Conservation (phyloP, 805 yeast genomes). For the Lachancea waltii region DNA sequence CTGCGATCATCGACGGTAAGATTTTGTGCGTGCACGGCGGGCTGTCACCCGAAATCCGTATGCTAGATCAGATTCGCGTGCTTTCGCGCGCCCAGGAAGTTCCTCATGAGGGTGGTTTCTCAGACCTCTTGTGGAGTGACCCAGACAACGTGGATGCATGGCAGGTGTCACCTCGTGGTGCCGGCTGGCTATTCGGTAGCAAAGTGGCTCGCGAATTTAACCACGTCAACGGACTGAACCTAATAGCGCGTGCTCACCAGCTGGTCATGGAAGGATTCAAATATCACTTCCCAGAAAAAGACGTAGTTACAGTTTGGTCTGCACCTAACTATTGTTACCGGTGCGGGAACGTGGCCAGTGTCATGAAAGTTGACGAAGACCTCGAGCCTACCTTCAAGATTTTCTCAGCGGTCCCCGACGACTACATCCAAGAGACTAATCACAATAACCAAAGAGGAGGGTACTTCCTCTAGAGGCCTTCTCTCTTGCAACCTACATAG, state of each 20-base stretch:
- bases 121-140: slow-evolving; percentile 96
- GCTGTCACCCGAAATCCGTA: slow-evolving; percentile 90
- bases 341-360: slow-evolving; percentile 97
- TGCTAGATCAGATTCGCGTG: slow-evolving; percentile 94
- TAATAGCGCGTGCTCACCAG: slow-evolving; percentile 96
- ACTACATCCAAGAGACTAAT: slow-evolving; percentile 35
- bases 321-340: slow-evolving; percentile 97
- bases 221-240: slow-evolving; percentile 80
- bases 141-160: slow-evolving; percentile 97
- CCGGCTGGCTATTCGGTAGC: slow-evolving; percentile 96
- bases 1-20: slow-evolving; percentile 93
- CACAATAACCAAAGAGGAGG: slow-evolving; percentile 32
- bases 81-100: slow-evolving; percentile 95
- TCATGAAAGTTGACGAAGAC: slow-evolving; percentile 89
- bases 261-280: slow-evolving; percentile 97
- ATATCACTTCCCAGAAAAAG: slow-evolving; percentile 92
- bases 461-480: slow-evolving; percentile 30
- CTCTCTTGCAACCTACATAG: too few relatives aligned
- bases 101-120: slow-evolving; percentile 98
- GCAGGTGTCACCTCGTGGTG: slow-evolving; percentile 98
- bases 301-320: slow-evolving; percentile 96
- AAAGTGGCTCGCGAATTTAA: slow-evolving; percentile 93
- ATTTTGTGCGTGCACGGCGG: slow-evolving; percentile 97
- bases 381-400: slow-evolving; percentile 86
- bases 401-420: slow-evolving; percentile 93